phyloP scores from a whole-genome alignment of 108 stramenopile species.

The Asterionellopsis glacialis region DNA sequence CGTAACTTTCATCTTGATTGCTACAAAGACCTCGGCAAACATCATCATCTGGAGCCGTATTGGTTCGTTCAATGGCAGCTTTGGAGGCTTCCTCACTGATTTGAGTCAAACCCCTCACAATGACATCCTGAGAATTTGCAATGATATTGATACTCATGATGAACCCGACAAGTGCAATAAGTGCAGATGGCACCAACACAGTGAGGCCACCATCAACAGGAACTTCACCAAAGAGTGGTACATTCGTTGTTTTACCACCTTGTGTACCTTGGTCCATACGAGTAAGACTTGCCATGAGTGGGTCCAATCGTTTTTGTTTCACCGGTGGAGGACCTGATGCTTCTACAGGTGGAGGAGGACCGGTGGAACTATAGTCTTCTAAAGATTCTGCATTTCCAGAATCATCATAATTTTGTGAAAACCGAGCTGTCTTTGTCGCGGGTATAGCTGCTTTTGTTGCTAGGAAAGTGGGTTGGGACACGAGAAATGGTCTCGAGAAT shows the following conservation, averaged over 20 bases:
- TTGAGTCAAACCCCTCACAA: constrained; percentile 20
- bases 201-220: constrained; percentile 55
- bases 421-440: too few relatives aligned
- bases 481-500: too few relatives aligned
- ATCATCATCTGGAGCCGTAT: constrained; percentile 35
- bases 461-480: too few relatives aligned
- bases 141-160: constrained; percentile 51
- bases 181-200: constrained; percentile 60
- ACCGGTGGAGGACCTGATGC: too few relatives aligned
- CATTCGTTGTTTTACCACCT: constrained; percentile 27
- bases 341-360: too few relatives aligned
- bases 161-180: constrained; percentile 60
- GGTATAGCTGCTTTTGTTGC: too few relatives aligned
- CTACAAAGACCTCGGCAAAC: constrained; percentile 62
- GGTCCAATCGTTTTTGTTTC: constrained; percentile 36
- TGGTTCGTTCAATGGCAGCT: constrained; percentile 29
- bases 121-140: constrained; percentile 40
- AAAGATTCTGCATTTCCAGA: too few relatives aligned
- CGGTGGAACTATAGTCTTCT: too few relatives aligned
- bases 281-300: constrained; percentile 63
- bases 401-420: too few relatives aligned
- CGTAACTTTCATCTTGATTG: constrained; percentile 45
- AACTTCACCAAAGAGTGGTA: constrained; percentile 70
- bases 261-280: constrained; percentile 36
- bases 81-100: constrained; percentile 23